Base-by-base conservation (phyloP, 345 rosid species). In the Gossypium anomalum region DNA sequence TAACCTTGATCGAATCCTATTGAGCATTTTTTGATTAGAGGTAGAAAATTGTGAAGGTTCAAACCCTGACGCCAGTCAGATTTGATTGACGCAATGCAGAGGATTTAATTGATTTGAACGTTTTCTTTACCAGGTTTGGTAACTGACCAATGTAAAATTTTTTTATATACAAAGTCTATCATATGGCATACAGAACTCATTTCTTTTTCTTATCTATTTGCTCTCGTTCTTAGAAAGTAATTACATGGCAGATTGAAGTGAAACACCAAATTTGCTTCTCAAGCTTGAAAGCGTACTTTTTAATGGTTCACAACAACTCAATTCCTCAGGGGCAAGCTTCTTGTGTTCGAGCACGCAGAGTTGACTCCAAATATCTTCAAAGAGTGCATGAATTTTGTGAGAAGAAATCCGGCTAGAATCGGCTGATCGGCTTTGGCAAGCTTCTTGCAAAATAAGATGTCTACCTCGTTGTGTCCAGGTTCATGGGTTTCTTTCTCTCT, bases 371-470 rank as follows among this genome's bases (percentile, higher is more conserved):
- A 76, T 75, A 93, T 74, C 88, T 88, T 48, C 80, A 14, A 48
- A 95, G 87, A 77, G 86, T 89, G 98, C 98, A 91, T 91, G 76
- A 83, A 87, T 78, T 87, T 89, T 1, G 97, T 85, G 55, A 93
- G 83, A 19, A 93, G 43, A 76, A 88, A 83, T 75, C 97, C 98
- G 0, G 99, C 98, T n/a, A 95, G 83, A 61, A 91, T 83, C 38
- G 81, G 87, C 78, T 90, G 94, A 76, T 85, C 85, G 1, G 86
- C 90, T 83, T 83, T 88, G 64, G 89, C 89, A 48, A 93, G 98
- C 85, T 85, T 79, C 85, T 86, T 65, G 80, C 80, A 52, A 91
- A 77, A 75, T 9, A 73, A 22, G 23, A 53, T 74, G 61, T 77
- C 79, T 14, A 43, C 75, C 34, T 76, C 80, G 0, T 27, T 55